Conservation (phyloP, 163 green algal genomes). For the Chloromonas sp. region DNA sequence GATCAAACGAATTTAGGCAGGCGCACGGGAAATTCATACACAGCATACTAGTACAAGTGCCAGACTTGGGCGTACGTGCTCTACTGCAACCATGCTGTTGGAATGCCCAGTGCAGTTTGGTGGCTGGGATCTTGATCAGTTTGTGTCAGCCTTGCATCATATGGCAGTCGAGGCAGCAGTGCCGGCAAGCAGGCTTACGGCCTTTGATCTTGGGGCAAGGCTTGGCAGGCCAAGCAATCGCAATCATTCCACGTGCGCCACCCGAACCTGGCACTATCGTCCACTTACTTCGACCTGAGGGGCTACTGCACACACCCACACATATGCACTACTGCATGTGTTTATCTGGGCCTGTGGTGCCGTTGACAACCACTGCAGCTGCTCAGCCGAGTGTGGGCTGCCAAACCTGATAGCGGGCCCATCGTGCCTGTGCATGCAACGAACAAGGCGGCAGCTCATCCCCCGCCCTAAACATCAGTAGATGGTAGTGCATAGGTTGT, state of each 20-base stretch:
- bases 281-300: conserved; percentile 11
- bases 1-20: too few relatives aligned
- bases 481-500: too few relatives aligned
- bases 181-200: too few relatives aligned
- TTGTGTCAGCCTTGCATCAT: neutral
- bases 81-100: neutral
- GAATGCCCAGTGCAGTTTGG: too few relatives aligned
- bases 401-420: neutral
- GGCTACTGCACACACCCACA: conserved; percentile 4
- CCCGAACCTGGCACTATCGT: neutral
- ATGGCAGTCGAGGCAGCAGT: too few relatives aligned
- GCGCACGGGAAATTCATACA: too few relatives aligned
- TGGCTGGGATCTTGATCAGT: too few relatives aligned
- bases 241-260: too few relatives aligned
- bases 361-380: conserved; percentile 1
- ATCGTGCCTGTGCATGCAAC: neutral
- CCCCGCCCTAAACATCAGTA: too few relatives aligned
- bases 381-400: neutral
- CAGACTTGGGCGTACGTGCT: neutral
- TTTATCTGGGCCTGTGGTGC: neutral
- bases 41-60: neutral
- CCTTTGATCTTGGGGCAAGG: too few relatives aligned
- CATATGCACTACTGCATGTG: neutral
- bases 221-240: too few relatives aligned
- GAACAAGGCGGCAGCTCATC: too few relatives aligned